Conservation (phyloP, 129 eudicot genomes). For the Cynara cardunculus region DNA sequence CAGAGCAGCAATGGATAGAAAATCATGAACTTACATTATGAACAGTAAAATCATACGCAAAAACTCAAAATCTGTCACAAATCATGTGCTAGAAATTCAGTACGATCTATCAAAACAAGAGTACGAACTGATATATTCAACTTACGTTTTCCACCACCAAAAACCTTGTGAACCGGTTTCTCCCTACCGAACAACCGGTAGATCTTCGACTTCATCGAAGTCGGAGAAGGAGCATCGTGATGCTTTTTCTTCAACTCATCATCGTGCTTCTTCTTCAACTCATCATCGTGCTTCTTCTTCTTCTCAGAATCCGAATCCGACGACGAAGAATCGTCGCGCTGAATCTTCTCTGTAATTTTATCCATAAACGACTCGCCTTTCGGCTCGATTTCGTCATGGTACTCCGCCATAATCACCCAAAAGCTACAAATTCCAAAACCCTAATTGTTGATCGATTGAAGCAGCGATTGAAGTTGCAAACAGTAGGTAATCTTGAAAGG, state of each 20-base stretch:
- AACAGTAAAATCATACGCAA: neutral
- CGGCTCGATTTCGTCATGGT: slow-evolving; percentile 54
- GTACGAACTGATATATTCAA: neutral
- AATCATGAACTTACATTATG: neutral
- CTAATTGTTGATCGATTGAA: slow-evolving; percentile 13
- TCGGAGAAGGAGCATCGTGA: slow-evolving; percentile 25
- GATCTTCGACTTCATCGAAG: slow-evolving; percentile 34
- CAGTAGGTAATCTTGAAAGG: neutral
- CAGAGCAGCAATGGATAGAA: neutral
- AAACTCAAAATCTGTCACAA: neutral
- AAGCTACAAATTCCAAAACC: slow-evolving; percentile 13
- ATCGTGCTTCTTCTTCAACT: slow-evolving; percentile 28
- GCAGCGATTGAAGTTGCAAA: slow-evolving; percentile 1
- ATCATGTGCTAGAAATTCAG: neutral
- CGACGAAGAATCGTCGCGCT: slow-evolving; percentile 39
- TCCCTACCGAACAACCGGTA: slow-evolving; percentile 37
- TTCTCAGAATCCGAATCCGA: slow-evolving; percentile 45
- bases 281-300: slow-evolving; percentile 35
- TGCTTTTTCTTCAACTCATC: slow-evolving; percentile 37
- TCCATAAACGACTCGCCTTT: slow-evolving; percentile 55
- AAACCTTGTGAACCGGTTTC: slow-evolving; percentile 46
- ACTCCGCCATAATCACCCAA: slow-evolving; percentile 58
- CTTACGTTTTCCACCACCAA: slow-evolving; percentile 94
- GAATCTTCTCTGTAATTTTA: slow-evolving; percentile 62
- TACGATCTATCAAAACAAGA: neutral